Conservation (phyloP, 495 filamentous ascomycete species). For the Xylaria scruposa region DNA sequence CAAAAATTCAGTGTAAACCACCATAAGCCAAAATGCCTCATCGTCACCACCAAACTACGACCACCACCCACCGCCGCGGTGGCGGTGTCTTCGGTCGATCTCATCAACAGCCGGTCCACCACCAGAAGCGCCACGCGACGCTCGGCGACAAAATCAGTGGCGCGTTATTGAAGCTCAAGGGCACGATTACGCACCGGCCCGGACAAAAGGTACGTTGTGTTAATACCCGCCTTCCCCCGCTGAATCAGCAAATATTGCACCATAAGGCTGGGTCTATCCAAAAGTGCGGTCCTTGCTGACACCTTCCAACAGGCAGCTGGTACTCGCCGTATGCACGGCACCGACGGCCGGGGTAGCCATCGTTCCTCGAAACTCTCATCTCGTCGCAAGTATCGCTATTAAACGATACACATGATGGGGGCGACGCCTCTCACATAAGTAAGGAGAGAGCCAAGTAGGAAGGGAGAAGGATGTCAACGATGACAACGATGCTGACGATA, state of each 20-base stretch:
- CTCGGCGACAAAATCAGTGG: constrained; percentile 75
- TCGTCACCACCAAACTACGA: constrained; percentile 32
- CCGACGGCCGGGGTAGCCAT: constrained; percentile 65
- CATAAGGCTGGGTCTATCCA: background rate
- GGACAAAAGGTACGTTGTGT: constrained; percentile 62
- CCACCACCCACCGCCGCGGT: constrained; percentile 31
- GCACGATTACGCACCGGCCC: constrained; percentile 64
- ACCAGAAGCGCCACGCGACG: constrained; percentile 62
- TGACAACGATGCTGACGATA: background rate
- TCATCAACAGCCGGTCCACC: constrained; percentile 47
- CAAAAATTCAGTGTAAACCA: background rate
- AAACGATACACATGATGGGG: background rate
- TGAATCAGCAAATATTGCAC: too few relatives aligned
- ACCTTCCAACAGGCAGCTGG: constrained; percentile 63
- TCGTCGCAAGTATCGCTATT: constrained; percentile 31
- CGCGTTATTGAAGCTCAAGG: constrained; percentile 70
- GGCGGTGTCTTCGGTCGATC: constrained; percentile 21
- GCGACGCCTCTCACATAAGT: background rate
- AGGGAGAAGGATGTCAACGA: background rate
- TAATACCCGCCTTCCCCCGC: background rate
- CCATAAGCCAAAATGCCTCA: background rate
- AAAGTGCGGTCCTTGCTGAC: background rate
- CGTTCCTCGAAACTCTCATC: constrained; percentile 30
- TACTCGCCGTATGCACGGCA: constrained; percentile 73
- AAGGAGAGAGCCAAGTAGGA: background rate